A percentile compares a stretch with the other conserved stretches of the same genome.
These are phyloP conservation scores for Tolypocladium ovalisporum DNA, from an alignment of 2,329 filamentous ascomycete species.

Conservation along the genomic window DNA sequence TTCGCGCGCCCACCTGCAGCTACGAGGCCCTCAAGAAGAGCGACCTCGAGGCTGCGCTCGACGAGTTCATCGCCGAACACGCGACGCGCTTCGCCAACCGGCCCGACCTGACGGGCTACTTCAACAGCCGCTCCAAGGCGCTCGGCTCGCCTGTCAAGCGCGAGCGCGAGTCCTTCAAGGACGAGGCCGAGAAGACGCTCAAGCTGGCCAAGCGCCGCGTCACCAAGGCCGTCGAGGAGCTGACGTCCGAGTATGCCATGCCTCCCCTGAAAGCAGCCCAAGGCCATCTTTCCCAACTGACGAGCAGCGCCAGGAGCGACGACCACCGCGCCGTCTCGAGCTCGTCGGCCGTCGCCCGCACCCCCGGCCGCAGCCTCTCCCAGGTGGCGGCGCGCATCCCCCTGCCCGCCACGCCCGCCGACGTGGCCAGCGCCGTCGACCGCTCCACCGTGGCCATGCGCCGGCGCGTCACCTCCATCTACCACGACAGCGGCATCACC, in stretches of 20 bases:
- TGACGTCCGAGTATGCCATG: constrained; percentile 28
- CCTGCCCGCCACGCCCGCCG: constrained; percentile 71
- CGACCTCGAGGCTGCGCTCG: constrained; percentile 66
- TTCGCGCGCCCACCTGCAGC: constrained; percentile 36
- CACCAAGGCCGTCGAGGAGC: constrained; percentile 34
- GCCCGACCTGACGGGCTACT: constrained; percentile 61
- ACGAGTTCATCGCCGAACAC: constrained; percentile 63
- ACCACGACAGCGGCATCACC: constrained; percentile 54
- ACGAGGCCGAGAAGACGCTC: constrained; percentile 25
- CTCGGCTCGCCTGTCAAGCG: constrained; percentile 52
- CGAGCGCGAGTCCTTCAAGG: constrained; percentile 27
- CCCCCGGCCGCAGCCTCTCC: constrained; percentile 39
- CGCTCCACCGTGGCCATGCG: constrained; percentile 56
- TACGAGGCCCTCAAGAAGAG: constrained; percentile 63
- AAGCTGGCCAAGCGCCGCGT: constrained; percentile 35
- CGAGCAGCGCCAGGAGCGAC: constrained; percentile 13
- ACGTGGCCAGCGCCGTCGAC: constrained; percentile 68
- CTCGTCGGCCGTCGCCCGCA: constrained; percentile 32
- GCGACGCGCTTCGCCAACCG: constrained; percentile 52
- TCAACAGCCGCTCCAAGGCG: constrained; percentile 51
- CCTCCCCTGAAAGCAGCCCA: too few species aligned
- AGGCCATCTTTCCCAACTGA: too few species aligned
- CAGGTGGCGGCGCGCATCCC: constrained; percentile 50
- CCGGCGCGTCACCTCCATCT: constrained; percentile 51
- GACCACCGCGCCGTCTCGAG: constrained; percentile 26